Conservation (phyloP, 345 rosid species). For the Psidium guajava region DNA sequence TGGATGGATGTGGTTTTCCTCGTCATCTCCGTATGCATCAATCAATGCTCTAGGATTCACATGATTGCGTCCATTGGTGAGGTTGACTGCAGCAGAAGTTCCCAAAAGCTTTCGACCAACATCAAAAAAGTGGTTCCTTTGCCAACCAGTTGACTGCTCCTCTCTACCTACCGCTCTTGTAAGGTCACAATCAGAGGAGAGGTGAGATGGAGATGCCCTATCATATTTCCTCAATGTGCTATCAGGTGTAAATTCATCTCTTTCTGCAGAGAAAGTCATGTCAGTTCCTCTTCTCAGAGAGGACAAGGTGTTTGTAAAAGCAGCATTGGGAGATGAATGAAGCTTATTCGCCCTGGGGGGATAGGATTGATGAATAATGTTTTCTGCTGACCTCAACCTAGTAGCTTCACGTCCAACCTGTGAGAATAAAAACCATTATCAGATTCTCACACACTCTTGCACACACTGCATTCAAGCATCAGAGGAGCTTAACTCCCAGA, state of each 20-base stretch:
- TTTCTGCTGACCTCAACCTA: conserved; percentile 35
- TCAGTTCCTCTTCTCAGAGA: conserved; percentile 32
- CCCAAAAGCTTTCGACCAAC: conserved; percentile 24
- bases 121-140: conserved; percentile 39
- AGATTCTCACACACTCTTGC: conserved; percentile 53
- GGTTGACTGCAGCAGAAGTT: conserved; percentile 19
- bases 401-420: conserved; percentile 34
- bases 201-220: conserved; percentile 49
- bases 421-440: conserved; percentile 19
- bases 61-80: conserved; percentile 44
- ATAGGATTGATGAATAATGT: conserved; percentile 31
- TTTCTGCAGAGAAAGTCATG: conserved; percentile 23
- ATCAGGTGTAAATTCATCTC: conserved; percentile 36
- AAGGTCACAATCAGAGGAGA: conserved; percentile 40
- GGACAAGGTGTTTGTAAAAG: conserved; percentile 25
- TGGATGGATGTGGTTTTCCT: conserved; percentile 31
- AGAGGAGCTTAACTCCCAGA: background rate
- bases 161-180: conserved; percentile 36
- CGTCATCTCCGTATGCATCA: conserved; percentile 91
- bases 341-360: conserved; percentile 35
- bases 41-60: conserved; percentile 83
- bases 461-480: conserved; percentile 32
- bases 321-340: conserved; percentile 24
- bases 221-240: conserved; percentile 59
- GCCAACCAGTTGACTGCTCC: conserved; percentile 47